Evolutionary conservation across 2,329 filamentous ascomycete species (phyloP).

Genomic region (Phialocephala subalpina): DNA sequence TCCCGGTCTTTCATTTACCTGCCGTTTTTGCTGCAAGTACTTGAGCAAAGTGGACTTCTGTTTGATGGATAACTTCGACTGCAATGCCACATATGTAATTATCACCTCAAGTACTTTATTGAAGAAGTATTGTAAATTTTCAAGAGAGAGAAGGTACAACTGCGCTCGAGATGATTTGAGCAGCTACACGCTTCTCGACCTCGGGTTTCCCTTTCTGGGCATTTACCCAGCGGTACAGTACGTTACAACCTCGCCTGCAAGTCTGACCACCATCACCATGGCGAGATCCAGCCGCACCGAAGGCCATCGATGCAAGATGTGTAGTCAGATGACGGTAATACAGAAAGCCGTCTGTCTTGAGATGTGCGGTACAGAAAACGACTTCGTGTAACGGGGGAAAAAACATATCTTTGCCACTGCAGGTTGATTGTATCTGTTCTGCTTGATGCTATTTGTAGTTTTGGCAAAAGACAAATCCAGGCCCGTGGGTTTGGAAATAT

Average conservation of each 20-base stretch:
- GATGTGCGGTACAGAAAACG: neutral
- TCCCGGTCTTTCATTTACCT: neutral
- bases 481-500: neutral
- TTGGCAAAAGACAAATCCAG: constrained; percentile 1
- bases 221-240: neutral
- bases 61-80: no score
- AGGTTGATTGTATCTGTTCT: no score
- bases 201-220: neutral
- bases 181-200: neutral
- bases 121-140: no score
- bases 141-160: neutral
- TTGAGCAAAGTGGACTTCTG: no score
- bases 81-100: no score
- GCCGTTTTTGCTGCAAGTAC: neutral
- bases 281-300: neutral
- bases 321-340: neutral
- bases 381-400: neutral
- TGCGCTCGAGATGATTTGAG: no score
- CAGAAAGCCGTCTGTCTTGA: neutral
- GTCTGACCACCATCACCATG: constrained; percentile 2
- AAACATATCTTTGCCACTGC: neutral
- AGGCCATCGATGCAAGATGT: neutral
- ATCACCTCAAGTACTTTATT: no score
- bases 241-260: no score
- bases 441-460: neutral